Conservation (phyloP, 2,329 filamentous ascomycete species). For the Huntiella savannae region DNA sequence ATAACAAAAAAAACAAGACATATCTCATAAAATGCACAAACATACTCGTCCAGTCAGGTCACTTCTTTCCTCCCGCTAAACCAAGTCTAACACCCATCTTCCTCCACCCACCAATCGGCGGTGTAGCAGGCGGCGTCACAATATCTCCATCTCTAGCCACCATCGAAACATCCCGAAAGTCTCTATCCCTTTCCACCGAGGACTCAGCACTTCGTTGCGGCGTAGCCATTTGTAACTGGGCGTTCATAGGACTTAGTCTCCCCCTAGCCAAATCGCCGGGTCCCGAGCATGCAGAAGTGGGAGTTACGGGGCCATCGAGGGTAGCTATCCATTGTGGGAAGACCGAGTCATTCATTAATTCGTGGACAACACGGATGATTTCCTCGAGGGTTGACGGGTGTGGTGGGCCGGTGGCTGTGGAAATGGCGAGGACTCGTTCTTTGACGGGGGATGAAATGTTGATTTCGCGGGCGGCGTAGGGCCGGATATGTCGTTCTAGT, state of each 20-base stretch:
- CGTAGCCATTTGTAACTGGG: too few species aligned
- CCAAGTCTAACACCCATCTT: not conserved
- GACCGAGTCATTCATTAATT: slow-evolving; percentile 94
- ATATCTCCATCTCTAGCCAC: not conserved
- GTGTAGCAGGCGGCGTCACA: slow-evolving; percentile 16
- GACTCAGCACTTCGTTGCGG: too few species aligned
- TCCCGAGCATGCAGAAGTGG: too few species aligned
- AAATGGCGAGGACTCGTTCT: slow-evolving; percentile 25
- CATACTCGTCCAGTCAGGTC: not conserved
- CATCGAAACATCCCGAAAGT: too few species aligned
- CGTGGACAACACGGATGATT: slow-evolving; percentile 75
- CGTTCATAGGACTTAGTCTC: too few species aligned
- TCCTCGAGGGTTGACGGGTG: slow-evolving; percentile 59
- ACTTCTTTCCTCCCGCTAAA: not conserved
- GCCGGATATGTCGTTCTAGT: slow-evolving; percentile 74
- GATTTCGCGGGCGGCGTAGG: slow-evolving; percentile 69
- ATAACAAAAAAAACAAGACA: too few species aligned
- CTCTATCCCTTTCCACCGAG: too few species aligned
- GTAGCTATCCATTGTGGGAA: slow-evolving; percentile 60
- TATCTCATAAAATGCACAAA: slow-evolving; percentile 15
- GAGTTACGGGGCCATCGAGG: not conserved
- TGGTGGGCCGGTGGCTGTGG: slow-evolving; percentile 32
- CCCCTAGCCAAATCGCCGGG: too few species aligned
- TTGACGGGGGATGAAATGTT: slow-evolving; percentile 78
- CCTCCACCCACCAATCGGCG: slow-evolving; percentile 13